Evolutionary conservation across 768 basidiomycete genomes (phyloP), one percentile per base, ranked within the genome.

Genomic region (Rhizopogon sp.): DNA sequence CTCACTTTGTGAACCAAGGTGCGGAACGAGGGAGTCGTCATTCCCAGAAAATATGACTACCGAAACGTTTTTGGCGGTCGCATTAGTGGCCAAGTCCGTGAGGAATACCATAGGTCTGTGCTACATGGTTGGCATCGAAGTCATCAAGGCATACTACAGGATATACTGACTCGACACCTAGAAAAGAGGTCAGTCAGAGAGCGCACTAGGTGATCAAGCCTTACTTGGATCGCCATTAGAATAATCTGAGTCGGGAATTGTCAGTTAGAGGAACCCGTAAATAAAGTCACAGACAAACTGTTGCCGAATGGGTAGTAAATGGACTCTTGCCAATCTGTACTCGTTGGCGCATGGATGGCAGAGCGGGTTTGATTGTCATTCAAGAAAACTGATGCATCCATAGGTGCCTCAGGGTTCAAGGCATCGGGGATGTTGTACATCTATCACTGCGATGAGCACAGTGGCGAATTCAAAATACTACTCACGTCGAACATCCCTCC

Each of bases 321-420:
- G 37, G 52, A 64, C 37, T 59, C 56, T 0, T 31, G 37, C 79
- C 79, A 80, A 37, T 79, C 64, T 58, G 76, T 74, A 65, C 79
- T 87, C 8, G 75, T 79, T 3, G 87, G 87, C 3, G 87, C 87
- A 66, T 90, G 87, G 17, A 90, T 66, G 1, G 87, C 87, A 40
- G 76, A 69, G 47, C 79, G 74, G n/a, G 78, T 80, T 41, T 66
- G 74, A 45, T 76, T 72, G 60, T 87, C 84, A 57, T 88, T 88
- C 54, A 87, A 70, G 67, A 88, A 90, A 39, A 79, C 66, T 40
- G 69, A 73, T 2, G 76, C 79, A 59, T 87, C 80, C 52, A 71
- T 64, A 8, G 76, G 71, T 5, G 75, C 71, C 61, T 76, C 73
- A 6, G 85, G 84, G 57, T 72, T 72, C 50, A 82, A 66, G 1